These are phyloP conservation scores for Cryphonectria radicalis DNA, from an alignment of 2,329 filamentous ascomycete genomes.

Conservation along the genomic window DNA sequence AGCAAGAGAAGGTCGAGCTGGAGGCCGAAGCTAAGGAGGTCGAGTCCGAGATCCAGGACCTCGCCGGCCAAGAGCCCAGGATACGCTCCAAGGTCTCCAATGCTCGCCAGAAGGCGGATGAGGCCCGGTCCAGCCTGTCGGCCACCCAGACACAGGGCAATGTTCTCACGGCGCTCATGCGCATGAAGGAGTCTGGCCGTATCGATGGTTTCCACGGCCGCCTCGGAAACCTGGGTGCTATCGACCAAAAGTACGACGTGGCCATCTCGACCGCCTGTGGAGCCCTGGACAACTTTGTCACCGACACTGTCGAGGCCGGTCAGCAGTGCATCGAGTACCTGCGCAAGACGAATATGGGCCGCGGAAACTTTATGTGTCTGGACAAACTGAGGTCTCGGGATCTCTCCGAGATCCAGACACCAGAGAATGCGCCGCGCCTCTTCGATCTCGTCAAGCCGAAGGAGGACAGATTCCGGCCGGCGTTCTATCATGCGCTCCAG, in stretches of 20 bases:
- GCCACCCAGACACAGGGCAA: constrained; percentile 92
- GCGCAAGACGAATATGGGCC: constrained; percentile 93
- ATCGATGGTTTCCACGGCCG: constrained; percentile 97
- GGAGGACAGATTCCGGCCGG: constrained; percentile 82
- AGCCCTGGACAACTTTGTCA: constrained; percentile 92
- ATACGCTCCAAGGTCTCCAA: constrained; percentile 84
- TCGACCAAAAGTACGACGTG: constrained; percentile 92
- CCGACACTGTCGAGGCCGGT: constrained; percentile 92
- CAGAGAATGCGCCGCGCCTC: constrained; percentile 87
- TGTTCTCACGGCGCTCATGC: constrained; percentile 88
- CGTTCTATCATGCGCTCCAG: constrained; percentile 94
- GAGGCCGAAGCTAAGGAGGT: constrained; percentile 76
- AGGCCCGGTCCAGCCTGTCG: constrained; percentile 87
- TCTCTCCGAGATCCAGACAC: constrained; percentile 79
- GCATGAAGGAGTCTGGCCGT: constrained; percentile 91
- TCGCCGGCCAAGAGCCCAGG: constrained; percentile 78
- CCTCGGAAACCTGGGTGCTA: constrained; percentile 90
- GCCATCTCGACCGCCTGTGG: constrained; percentile 98
- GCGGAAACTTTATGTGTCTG: constrained; percentile 95
- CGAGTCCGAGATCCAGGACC: constrained; percentile 72
- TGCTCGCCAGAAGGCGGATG: constrained; percentile 91
- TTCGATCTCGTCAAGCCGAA: constrained; percentile 93
- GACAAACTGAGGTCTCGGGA: constrained; percentile 83
- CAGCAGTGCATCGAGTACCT: constrained; percentile 98
- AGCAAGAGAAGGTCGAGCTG: constrained; percentile 71